Evolutionary conservation across 306 rosid genomes (phyloP).

Genomic region (Vicia faba): DNA sequence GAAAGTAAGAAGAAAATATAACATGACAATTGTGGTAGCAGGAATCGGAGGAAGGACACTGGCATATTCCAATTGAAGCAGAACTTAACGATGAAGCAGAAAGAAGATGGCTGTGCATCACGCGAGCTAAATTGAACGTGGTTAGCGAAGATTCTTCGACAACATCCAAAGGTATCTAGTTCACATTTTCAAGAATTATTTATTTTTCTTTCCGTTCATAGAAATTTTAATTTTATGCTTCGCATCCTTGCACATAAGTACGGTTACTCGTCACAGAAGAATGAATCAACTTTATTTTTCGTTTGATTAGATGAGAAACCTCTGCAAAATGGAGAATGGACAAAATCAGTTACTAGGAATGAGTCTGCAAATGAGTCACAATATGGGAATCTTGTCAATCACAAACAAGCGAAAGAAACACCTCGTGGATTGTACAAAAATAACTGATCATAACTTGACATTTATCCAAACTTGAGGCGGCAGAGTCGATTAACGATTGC

Average conservation of each 20-base stretch:
- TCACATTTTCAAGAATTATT: background rate
- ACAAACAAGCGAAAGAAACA: slow-evolving; percentile 27
- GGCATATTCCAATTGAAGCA: slow-evolving; percentile 87
- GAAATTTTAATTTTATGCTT: too few species aligned
- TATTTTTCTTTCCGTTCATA: too few species aligned
- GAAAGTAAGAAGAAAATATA: slow-evolving; percentile 18
- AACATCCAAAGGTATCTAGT: slow-evolving; percentile 53
- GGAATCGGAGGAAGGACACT: slow-evolving; percentile 91
- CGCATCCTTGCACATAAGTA: too few species aligned
- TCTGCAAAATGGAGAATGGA: slow-evolving; percentile 32
- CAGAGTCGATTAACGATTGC: slow-evolving; percentile 62
- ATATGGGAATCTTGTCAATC: slow-evolving; percentile 34
- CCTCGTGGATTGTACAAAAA: slow-evolving; percentile 51
- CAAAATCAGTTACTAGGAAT: slow-evolving; percentile 40
- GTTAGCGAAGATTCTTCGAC: slow-evolving; percentile 41
- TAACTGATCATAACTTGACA: slow-evolving; percentile 41
- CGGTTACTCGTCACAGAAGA: too few species aligned
- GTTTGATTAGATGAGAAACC: slow-evolving; percentile 40
- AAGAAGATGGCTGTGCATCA: slow-evolving; percentile 81
- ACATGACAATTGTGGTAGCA: slow-evolving; percentile 47
- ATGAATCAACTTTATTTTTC: slow-evolving; percentile 24
- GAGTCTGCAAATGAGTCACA: slow-evolving; percentile 38
- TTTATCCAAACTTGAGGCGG: slow-evolving; percentile 51
- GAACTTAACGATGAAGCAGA: slow-evolving; percentile 60
- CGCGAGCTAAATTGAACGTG: slow-evolving; percentile 51